These are phyloP conservation scores for Leishmania aethiopica DNA, from an alignment of 208 protist genomes.

Conservation along the genomic window DNA sequence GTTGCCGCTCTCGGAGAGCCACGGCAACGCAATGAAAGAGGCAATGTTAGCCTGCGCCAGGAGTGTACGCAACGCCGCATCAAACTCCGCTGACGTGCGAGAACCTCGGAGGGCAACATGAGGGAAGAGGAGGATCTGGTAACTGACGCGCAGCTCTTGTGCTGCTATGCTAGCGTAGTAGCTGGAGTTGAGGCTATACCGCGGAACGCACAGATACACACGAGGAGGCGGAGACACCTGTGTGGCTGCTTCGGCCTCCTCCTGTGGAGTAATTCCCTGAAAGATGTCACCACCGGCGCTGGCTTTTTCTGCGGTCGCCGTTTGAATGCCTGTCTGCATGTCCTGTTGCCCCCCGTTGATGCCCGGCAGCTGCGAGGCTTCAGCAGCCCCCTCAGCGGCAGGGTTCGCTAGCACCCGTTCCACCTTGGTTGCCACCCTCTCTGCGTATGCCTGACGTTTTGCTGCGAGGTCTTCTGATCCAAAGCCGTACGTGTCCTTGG, in stretches of 20 bases:
- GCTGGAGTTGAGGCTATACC: not conserved
- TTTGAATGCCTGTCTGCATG: not conserved
- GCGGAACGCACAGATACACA: constrained; percentile 19
- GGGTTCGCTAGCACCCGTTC: constrained; percentile 13
- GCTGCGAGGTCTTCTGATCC: not conserved
- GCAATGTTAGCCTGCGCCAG: constrained; percentile 16
- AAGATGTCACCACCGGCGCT: not conserved
- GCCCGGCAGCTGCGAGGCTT: not conserved
- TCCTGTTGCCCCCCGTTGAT: not conserved
- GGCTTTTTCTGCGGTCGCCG: not conserved
- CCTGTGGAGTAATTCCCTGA: not conserved
- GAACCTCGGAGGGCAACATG: constrained; percentile 14
- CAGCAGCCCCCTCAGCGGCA: constrained; percentile 4
- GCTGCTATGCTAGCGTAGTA: constrained; percentile 1
- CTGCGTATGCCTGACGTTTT: not conserved
- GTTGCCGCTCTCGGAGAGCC: not conserved
- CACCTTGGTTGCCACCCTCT: constrained; percentile 9
- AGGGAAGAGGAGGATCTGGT: constrained; percentile 20
- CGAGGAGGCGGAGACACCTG: not conserved
- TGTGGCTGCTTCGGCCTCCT: not conserved
- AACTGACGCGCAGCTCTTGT: constrained; percentile 6
- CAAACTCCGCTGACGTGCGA: constrained; percentile 10
- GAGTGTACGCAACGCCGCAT: constrained; percentile 9
- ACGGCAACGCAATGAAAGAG: constrained; percentile 19
- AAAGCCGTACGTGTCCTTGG: not conserved